Evolutionary conservation across 2,329 filamentous ascomycete genomes (phyloP), one percentile per base, ranked within the genome.

Genomic region (Fulvia fulva): DNA sequence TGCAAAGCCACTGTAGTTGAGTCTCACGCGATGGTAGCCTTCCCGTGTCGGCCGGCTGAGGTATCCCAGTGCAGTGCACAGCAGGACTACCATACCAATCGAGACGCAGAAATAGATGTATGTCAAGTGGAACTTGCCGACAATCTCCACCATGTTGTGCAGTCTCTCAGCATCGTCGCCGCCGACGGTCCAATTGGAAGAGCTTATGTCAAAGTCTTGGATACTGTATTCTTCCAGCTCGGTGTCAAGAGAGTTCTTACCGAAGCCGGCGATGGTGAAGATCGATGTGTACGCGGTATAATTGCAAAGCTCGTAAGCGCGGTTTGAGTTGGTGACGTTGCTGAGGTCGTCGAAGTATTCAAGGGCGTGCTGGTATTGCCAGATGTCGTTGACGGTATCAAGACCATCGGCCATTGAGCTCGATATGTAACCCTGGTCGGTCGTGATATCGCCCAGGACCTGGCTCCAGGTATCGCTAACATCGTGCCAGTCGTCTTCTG

Each of bases 81-180:
- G n/a, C 7, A 41, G 37, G 14, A 68, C 44, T 1, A 69, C 65
- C 2, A 65, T 63, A 3, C 67, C 68, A 56, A 70, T 65, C 19
- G 68, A 53, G 19, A 71, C 60, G 56, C 69, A 71, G 25, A 71
- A 65, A 52, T 68, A 71, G 1, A 62, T 47, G 43, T 65, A 64
- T 1, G 73, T 70, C n/a, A 75, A 55, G 8, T 69, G 62, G 51
- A 63, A 62, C 8, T 65, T 59, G 43, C 44, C 54, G 3, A 47
- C 55, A 2, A 55, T 51, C 44, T 37, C 25, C 3, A 49, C 22
- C 14, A 23, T 49, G 25, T 28, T 30, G 11, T n/a, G 22, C 11
- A 26, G 23, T 44, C 47, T 21, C 26, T 43, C 32, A 23, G 52
- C 51, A 23, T 30, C 53, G 16, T 55, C 56, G 44, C 59, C 51